Evolutionary conservation across 345 rosid species (phyloP), one percentile per base, ranked within the genome.

Genomic region (Trapa incisa): DNA sequence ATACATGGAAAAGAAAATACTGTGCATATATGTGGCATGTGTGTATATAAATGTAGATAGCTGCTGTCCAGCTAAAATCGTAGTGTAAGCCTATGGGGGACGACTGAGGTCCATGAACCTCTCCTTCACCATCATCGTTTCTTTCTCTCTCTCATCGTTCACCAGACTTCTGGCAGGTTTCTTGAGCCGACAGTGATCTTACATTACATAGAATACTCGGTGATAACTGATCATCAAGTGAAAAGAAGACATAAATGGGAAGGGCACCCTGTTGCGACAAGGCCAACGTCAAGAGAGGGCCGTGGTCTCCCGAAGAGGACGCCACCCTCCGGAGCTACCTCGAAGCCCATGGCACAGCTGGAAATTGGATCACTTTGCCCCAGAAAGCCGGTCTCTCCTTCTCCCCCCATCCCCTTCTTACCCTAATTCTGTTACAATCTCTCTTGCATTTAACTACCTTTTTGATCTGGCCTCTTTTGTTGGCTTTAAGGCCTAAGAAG

Each of bases 261-360:
- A 83, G 89, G 76, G 82, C 89, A 41, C 89, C 87, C 38, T 83
- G 89, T 64, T 85, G 89, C 69, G 89, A 85, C 77, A 85, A 78
- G 77, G 80, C 86, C 17, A 75, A 77, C 39, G 85, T 85, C 71
- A 82, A 80, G 75, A 75, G 83, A 77, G 89, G 89, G n/a, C 84
- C 89, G 3, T 85, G 89, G 89, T 85, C 89, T 48, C 87, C 89
- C 1, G 87, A 83, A 22, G 89, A 85, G 80, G 89, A 85, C 43
- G 85, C 84, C 29, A 65, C 78, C 65, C 87, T 85, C 56, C 83
- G 70, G 65, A 65, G 62, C 66, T 83, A 79, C 58, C 57, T 85
- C 29, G 62, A 83, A 37, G 62, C 67, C 63, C 77, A 78, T 63
- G 87, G 84, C 79, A 77, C 81, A 15, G 81, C 70, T 45, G 77